A percentile compares a stretch with the other conserved stretches of the same genome.
These are phyloP conservation scores for Quercus robur DNA, from an alignment of 306 rosid species.

Conservation along the genomic window DNA sequence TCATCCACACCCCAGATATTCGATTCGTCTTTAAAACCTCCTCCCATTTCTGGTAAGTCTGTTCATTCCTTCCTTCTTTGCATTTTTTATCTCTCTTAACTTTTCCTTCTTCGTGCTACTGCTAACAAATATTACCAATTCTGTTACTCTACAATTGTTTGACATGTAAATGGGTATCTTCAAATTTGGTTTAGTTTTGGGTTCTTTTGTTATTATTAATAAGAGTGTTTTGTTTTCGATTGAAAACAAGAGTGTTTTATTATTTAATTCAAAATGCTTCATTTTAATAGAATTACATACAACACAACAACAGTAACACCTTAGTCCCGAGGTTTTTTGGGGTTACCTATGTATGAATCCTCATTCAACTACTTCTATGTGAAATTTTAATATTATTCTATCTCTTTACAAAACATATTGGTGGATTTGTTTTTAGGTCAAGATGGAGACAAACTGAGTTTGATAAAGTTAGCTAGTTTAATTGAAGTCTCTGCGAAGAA, in stretches of 20 bases:
- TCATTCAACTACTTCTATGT: too few species aligned
- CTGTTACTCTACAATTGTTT: too few species aligned
- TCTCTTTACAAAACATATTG: not conserved
- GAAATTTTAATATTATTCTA: not conserved
- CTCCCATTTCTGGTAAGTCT: constrained; percentile 36
- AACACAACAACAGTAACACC: too few species aligned
- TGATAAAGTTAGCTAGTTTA: constrained; percentile 72
- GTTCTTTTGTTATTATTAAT: not conserved
- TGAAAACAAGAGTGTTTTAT: not conserved
- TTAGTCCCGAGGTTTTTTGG: too few species aligned
- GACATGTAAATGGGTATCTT: not conserved
- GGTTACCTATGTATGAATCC: too few species aligned
- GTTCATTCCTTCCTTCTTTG: not conserved
- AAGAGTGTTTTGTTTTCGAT: not conserved
- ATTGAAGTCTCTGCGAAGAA: constrained; percentile 79
- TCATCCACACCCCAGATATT: constrained; percentile 46
- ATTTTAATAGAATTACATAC: too few species aligned
- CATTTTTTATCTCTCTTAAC: not conserved
- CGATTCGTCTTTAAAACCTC: constrained; percentile 56
- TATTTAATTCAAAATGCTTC: too few species aligned
- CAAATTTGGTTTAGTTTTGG: not conserved
- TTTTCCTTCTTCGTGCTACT: not conserved
- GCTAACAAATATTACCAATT: too few species aligned
- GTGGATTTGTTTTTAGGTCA: constrained; percentile 49
- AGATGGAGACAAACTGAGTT: constrained; percentile 74